phyloP scores from a whole-genome alignment of 805 yeast species.

The Saturnispora sanitii region DNA sequence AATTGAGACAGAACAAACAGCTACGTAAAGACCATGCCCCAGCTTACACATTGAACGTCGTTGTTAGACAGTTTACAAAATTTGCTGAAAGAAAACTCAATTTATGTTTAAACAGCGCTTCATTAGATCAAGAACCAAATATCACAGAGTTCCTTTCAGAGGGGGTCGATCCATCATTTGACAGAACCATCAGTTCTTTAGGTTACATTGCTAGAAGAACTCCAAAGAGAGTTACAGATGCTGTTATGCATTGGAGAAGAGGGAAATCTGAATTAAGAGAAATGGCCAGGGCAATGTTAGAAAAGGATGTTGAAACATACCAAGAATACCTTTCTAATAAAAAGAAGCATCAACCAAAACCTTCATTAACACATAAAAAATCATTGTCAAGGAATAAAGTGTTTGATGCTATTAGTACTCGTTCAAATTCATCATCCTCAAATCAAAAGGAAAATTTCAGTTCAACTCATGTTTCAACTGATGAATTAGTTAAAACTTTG shows the following conservation, averaged over 20 bases:
- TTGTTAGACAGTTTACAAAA: constrained; percentile 92
- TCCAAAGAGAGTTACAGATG: constrained; percentile 93
- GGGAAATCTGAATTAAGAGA: constrained; percentile 81
- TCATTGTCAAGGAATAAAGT: constrained; percentile 15
- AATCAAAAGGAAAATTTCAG: not conserved
- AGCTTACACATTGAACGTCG: constrained; percentile 86
- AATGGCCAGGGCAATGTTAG: constrained; percentile 45
- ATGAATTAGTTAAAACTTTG: constrained; percentile 13
- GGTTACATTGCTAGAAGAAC: constrained; percentile 86
- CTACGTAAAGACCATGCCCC: constrained; percentile 47
- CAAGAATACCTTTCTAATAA: constrained; percentile 13
- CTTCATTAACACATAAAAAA: constrained; percentile 16
- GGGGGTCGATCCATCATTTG: constrained; percentile 81
- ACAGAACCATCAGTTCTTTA: constrained; percentile 71
- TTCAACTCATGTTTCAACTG: constrained; percentile 6
- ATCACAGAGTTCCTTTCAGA: constrained; percentile 69
- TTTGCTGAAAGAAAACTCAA: constrained; percentile 84
- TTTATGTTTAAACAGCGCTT: constrained; percentile 52
- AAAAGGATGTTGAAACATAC: constrained; percentile 26
- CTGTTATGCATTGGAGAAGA: constrained; percentile 97
- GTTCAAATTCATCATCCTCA: not conserved
- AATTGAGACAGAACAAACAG: constrained; percentile 4
- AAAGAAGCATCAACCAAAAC: not conserved
- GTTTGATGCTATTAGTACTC: not conserved
- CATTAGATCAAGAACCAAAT: constrained; percentile 67